Evolutionary conservation across 352 stramenopile genomes (phyloP).

Genomic region (Pythium pectinolyticum): DNA sequence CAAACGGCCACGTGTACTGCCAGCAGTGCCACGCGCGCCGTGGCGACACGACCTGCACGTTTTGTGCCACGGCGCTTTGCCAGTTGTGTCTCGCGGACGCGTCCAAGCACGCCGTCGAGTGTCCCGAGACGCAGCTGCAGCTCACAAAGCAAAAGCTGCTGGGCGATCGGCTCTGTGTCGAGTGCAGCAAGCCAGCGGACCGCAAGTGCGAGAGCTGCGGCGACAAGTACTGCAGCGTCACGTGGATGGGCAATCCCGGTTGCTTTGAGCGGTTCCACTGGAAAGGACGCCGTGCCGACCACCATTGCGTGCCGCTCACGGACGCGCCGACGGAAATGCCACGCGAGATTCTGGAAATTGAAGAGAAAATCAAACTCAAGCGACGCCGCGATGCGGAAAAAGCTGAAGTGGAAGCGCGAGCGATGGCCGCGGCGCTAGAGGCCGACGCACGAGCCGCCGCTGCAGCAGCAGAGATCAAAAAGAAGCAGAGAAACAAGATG

Average conservation of each 20-base stretch:
- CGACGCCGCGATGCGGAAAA: constrained; percentile 48
- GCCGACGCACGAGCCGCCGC: neutral
- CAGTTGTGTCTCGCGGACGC: constrained; percentile 48
- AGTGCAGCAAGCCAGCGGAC: constrained; percentile 75
- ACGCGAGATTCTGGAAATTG: constrained; percentile 48
- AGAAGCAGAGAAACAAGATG: constrained; percentile 28
- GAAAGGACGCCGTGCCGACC: constrained; percentile 65
- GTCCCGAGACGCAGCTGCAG: constrained; percentile 62
- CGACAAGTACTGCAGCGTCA: constrained; percentile 81
- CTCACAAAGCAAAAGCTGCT: constrained; percentile 51
- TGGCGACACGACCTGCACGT: constrained; percentile 52
- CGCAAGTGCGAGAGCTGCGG: constrained; percentile 60
- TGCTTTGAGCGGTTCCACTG: constrained; percentile 84
- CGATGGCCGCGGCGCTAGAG: constrained; percentile 41
- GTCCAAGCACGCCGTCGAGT: constrained; percentile 45
- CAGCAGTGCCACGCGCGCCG: constrained; percentile 56
- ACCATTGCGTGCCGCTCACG: constrained; percentile 41
- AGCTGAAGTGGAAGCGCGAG: constrained; percentile 55
- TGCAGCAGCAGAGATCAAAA: neutral
- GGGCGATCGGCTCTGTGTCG: constrained; percentile 63
- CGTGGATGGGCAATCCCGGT: constrained; percentile 81
- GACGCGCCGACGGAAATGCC: constrained; percentile 12
- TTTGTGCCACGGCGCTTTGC: constrained; percentile 59
- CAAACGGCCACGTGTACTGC: constrained; percentile 50
- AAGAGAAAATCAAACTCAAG: constrained; percentile 58